These are phyloP conservation scores for Oryza meyeriana DNA, from an alignment of 176 grass and related monocot species.

Conservation along the genomic window DNA sequence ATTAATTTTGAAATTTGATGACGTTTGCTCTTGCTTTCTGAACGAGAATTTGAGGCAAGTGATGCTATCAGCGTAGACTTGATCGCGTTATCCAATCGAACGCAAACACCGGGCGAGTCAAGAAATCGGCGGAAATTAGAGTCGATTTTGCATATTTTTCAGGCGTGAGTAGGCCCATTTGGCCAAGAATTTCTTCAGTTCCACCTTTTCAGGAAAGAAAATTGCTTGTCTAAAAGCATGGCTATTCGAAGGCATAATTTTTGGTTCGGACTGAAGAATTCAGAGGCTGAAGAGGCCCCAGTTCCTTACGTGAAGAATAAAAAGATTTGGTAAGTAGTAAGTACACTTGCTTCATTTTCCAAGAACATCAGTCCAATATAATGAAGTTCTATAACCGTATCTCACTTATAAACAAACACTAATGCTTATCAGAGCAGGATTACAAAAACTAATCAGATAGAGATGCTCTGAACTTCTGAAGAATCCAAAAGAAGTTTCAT, in stretches of 20 bases:
- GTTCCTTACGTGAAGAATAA: not conserved
- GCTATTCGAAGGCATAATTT: not conserved
- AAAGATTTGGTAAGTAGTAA: not conserved
- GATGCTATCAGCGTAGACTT: conserved; percentile 6
- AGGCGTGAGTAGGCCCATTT: not conserved
- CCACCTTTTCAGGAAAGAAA: not conserved
- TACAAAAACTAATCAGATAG: not conserved
- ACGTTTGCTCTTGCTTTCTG: not conserved
- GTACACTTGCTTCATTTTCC: not conserved
- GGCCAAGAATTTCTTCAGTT: not conserved
- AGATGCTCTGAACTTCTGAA: not conserved
- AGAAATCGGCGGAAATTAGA: not conserved
- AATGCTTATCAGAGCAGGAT: not conserved
- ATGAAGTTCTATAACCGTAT: not conserved
- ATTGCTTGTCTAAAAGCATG: not conserved
- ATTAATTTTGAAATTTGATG: not conserved
- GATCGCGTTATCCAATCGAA: conserved; percentile 8
- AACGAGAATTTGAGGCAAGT: not conserved
- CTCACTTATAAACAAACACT: not conserved
- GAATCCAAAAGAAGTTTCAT: not conserved
- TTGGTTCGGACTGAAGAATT: not conserved
- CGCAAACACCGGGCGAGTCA: not conserved
- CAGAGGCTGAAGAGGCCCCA: not conserved
- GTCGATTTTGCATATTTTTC: not conserved
- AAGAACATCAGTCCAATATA: not conserved